Evolutionary conservation across 495 filamentous ascomycete genomes (phyloP), one percentile per base, ranked within the genome.

Genomic region (Podospora comata): DNA sequence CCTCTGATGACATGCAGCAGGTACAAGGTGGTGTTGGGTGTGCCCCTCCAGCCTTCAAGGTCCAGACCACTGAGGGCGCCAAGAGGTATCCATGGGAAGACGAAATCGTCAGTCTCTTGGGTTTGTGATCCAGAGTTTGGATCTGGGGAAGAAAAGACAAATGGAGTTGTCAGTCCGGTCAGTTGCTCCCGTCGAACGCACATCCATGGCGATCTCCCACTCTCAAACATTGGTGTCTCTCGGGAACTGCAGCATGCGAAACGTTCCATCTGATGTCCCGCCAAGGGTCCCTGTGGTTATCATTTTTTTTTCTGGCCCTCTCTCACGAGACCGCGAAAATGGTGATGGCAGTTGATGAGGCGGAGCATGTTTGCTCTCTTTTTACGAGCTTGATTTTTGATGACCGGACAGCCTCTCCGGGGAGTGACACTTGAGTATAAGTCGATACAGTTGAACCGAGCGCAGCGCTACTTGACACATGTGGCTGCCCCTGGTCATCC

Each of bases 201-300:
- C 16, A 61, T 61, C 59, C 59, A 61, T 61, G 59, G 19, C 6
- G 59, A 61, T 61, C 59, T 32, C 55, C 23, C n/a, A 58, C 32
- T 32, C 59, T 61, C 59, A 61, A 61, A 61, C 59, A 61, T 61
- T 61, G 59, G 59, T 27, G 59, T 32, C 28, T 58, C 18, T 58
- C 56, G 19, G 56, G n/a, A 20, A 58, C n/a, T 58, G 5, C 56
- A 27, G 16, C 16, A 61, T 32, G 28, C 23, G 59, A 28, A 27
- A 61, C 59, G 59, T 48, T 13, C 39, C 39, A 48, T 48, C 39
- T 48, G 39, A 48, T 48, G 7, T 48, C 39, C 15, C 39, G 11
- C 39, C 39, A 48, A 48, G 39, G 39, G 39, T 48, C 39, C 39
- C 39, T 13, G 39, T 48, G 39, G 39, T 16, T 13, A 48, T 48